Evolutionary conservation across 2,329 filamentous ascomycete species (phyloP).

Genomic region (Tolypocladium inflatum): DNA sequence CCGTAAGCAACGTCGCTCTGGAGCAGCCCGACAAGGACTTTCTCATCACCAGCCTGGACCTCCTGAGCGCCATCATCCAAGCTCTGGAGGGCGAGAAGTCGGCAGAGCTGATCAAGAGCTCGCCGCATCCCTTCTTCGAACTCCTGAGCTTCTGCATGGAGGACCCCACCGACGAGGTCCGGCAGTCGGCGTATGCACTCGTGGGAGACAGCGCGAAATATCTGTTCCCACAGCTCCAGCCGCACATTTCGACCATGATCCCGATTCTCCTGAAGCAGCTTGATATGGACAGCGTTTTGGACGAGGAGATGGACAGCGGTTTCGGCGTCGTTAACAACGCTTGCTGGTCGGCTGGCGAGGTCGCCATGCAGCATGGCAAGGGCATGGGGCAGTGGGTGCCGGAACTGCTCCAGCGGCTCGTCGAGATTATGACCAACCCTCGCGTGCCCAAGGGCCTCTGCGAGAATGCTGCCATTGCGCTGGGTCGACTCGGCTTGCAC

Average conservation of each 20-base stretch:
- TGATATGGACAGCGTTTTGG: constrained; percentile 65
- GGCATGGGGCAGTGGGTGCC: constrained; percentile 70
- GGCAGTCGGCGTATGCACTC: constrained; percentile 90
- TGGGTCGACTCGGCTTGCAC: constrained; percentile 77
- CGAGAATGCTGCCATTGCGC: constrained; percentile 89
- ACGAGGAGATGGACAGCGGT: constrained; percentile 73
- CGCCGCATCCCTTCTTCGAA: constrained; percentile 81
- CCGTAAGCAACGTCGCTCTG: constrained; percentile 55
- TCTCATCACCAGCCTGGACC: constrained; percentile 85
- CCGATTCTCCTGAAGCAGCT: constrained; percentile 81
- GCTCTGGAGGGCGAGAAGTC: constrained; percentile 68
- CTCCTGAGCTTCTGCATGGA: constrained; percentile 87
- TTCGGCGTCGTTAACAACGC: constrained; percentile 97
- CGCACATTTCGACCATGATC: constrained; percentile 63
- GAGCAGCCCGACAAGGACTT: constrained; percentile 95
- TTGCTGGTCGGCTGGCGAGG: constrained; percentile 93
- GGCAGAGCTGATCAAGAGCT: constrained; percentile 62
- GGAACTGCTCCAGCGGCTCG: constrained; percentile 65
- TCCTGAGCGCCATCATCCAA: constrained; percentile 88
- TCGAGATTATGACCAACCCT: constrained; percentile 75
- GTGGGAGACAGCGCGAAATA: constrained; percentile 93
- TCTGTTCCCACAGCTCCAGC: constrained; percentile 72
- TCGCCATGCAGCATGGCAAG: constrained; percentile 68
- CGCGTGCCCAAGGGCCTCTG: constrained; percentile 78
- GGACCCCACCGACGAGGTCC: constrained; percentile 81